These are phyloP conservation scores for Mycena maculata DNA, from an alignment of 768 basidiomycete genomes.

Conservation along the genomic window DNA sequence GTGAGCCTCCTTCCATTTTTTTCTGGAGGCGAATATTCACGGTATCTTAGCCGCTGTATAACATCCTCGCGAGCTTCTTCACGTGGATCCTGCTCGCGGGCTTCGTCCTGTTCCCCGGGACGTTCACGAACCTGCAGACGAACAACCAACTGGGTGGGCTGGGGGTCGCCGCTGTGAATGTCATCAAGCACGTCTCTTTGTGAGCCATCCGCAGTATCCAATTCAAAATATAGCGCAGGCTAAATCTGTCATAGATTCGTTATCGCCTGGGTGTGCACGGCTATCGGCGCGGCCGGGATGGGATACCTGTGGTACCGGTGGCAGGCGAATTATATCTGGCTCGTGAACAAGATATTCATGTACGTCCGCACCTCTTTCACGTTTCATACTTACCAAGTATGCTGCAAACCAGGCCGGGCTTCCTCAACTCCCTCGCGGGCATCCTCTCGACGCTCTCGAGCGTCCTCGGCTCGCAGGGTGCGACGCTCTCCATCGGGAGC, in stretches of 20 bases:
- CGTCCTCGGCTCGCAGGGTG: slow-evolving; percentile 62
- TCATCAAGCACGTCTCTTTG: slow-evolving; percentile 59
- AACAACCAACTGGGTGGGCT: slow-evolving; percentile 41
- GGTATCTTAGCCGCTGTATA: slow-evolving; percentile 46
- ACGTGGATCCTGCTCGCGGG: slow-evolving; percentile 74
- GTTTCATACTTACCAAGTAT: background rate
- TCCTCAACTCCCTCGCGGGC: slow-evolving; percentile 67
- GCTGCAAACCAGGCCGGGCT: slow-evolving; percentile 57
- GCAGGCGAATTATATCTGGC: slow-evolving; percentile 70
- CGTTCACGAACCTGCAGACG: slow-evolving; percentile 61
- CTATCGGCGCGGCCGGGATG: slow-evolving; percentile 65
- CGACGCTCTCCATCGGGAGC: slow-evolving; percentile 55
- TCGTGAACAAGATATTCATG: slow-evolving; percentile 67
- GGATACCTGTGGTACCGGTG: slow-evolving; percentile 69
- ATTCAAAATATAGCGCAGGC: slow-evolving; percentile 1
- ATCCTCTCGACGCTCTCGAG: slow-evolving; percentile 65
- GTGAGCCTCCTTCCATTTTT: slow-evolving; percentile 7
- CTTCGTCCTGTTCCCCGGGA: slow-evolving; percentile 74
- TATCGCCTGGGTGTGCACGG: slow-evolving; percentile 66
- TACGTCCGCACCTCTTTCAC: slow-evolving; percentile 40
- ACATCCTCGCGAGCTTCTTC: slow-evolving; percentile 66
- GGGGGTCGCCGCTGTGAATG: slow-evolving; percentile 46
- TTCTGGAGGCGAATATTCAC: no score
- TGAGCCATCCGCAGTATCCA: slow-evolving; percentile 48
- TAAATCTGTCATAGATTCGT: slow-evolving; percentile 53